These are phyloP conservation scores for Penicillium desertorum DNA, from an alignment of 495 filamentous ascomycete genomes.

Conservation along the genomic window DNA sequence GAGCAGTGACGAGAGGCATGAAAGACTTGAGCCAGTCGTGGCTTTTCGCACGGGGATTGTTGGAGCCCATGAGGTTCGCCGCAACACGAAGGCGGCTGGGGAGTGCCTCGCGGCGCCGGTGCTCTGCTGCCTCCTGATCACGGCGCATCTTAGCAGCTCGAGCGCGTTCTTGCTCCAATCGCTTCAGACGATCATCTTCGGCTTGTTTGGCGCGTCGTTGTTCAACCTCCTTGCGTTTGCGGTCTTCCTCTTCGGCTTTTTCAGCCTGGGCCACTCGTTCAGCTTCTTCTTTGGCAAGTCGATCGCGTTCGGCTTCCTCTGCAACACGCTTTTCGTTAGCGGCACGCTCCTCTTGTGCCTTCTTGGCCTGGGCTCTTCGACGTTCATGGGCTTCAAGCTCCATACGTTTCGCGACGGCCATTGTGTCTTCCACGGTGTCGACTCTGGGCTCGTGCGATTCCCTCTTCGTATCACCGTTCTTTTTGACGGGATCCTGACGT, in stretches of 20 bases:
- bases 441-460: constrained; percentile 33
- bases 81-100: constrained; percentile 50
- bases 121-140: constrained; percentile 56
- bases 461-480: constrained; percentile 23
- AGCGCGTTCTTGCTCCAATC: constrained; percentile 57
- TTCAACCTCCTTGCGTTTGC: constrained; percentile 53
- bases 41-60: constrained; percentile 44
- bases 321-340: constrained; percentile 33
- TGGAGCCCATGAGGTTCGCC: constrained; percentile 50
- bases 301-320: constrained; percentile 49
- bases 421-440: constrained; percentile 33
- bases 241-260: constrained; percentile 54
- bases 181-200: constrained; percentile 55
- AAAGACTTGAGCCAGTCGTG: constrained; percentile 50
- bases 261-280: constrained; percentile 46
- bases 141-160: constrained; percentile 48
- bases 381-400: constrained; percentile 44
- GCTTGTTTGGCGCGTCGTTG: constrained; percentile 51
- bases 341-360: constrained; percentile 22
- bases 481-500: constrained; percentile 30
- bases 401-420: constrained; percentile 29
- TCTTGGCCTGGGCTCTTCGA: constrained; percentile 34
- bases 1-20: constrained; percentile 52
- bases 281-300: constrained; percentile 45
- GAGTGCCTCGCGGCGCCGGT: constrained; percentile 57